Percentiles rank a stretch among this genome's conserved stretches.
phyloP scores from a whole-genome alignment of 2,329 filamentous ascomycete species.

The Cyclaneusma minus region DNA sequence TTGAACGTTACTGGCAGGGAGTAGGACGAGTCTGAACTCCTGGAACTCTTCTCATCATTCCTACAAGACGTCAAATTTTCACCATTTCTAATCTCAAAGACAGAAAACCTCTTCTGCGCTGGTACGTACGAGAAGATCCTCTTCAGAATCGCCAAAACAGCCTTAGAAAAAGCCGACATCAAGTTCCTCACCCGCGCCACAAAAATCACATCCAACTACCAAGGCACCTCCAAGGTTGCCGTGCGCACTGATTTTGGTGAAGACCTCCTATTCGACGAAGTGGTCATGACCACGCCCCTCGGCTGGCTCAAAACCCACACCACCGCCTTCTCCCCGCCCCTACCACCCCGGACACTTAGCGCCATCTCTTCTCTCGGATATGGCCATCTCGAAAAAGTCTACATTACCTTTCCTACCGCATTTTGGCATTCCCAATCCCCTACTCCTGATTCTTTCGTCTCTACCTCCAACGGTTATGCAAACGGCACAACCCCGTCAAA shows the following conservation, averaged over 20 bases:
- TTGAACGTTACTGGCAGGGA: too few relatives aligned
- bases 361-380: constrained; percentile 27
- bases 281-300: constrained; percentile 34
- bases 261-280: constrained; percentile 19
- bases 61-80: too few relatives aligned
- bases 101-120: constrained; percentile 15
- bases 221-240: too few relatives aligned
- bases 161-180: constrained; percentile 36
- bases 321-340: constrained; percentile 24
- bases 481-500: too few relatives aligned
- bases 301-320: constrained; percentile 30
- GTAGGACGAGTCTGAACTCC: background rate
- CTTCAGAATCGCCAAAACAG: constrained; percentile 41
- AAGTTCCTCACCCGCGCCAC: constrained; percentile 31
- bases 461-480: too few relatives aligned
- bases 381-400: constrained; percentile 34
- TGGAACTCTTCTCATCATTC: too few relatives aligned
- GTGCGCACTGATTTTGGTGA: background rate
- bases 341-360: constrained; percentile 27
- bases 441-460: too few relatives aligned
- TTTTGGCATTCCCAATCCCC: constrained; percentile 42
- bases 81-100: background rate
- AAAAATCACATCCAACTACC: constrained; percentile 22
- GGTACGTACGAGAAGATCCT: constrained; percentile 44
- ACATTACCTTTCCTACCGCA: constrained; percentile 40